Percentiles rank a stretch among this genome's conserved stretches.
phyloP scores from a whole-genome alignment of 768 basidiomycete genomes.

The Coprinellus micaceus region DNA sequence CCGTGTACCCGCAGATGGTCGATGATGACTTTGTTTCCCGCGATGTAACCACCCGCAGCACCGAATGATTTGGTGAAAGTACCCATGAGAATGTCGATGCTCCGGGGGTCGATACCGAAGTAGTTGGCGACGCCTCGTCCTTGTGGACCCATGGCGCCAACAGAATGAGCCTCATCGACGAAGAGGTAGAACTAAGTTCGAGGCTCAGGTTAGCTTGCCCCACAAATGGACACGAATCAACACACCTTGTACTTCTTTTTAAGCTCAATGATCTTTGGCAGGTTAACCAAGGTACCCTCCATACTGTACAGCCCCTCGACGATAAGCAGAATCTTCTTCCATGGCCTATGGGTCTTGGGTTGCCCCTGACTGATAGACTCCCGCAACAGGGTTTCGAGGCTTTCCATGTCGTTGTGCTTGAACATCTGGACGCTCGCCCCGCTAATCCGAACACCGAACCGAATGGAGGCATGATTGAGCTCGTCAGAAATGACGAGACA shows the following conservation, averaged over 20 bases:
- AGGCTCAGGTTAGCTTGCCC: too few species aligned
- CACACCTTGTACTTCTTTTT: constrained; percentile 94
- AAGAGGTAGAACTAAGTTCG: constrained; percentile 99
- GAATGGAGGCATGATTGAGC: constrained; percentile 92
- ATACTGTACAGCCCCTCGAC: constrained; percentile 97
- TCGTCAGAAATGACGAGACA: constrained; percentile 96
- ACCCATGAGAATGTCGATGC: constrained; percentile 94
- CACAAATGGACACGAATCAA: constrained; percentile 1
- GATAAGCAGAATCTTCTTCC: constrained; percentile 95
- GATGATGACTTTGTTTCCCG: constrained; percentile 78
- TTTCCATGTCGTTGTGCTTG: constrained; percentile 94
- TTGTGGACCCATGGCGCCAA: constrained; percentile 91
- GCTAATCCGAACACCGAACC: constrained; percentile 85
- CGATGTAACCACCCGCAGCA: constrained; percentile 91
- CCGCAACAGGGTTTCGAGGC: constrained; percentile 72
- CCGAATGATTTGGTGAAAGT: constrained; percentile 97
- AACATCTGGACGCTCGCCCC: constrained; percentile 89
- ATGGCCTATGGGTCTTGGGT: constrained; percentile 95
- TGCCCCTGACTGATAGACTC: constrained; percentile 97
- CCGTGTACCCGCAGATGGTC: constrained; percentile 78
- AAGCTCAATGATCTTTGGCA: constrained; percentile 79
- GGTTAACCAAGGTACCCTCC: constrained; percentile 92
- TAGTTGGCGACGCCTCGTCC: constrained; percentile 96
- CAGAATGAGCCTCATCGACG: constrained; percentile 95
- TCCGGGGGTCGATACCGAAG: constrained; percentile 79